Conservation (phyloP, 169 alveolate species). For the Pseudocohnilembus persalinus region DNA sequence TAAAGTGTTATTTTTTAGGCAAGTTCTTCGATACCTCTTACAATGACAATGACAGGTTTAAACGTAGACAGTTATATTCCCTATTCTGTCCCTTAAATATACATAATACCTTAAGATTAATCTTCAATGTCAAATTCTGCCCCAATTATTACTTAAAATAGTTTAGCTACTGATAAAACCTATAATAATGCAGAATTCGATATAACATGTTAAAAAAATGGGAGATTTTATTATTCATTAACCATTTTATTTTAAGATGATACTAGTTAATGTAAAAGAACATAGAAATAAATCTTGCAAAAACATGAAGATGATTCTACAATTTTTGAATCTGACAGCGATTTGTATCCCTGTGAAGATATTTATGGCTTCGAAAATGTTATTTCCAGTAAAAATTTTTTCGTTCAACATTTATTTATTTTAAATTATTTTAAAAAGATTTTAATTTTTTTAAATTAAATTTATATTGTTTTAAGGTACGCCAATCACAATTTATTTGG, state of each 20-base stretch:
- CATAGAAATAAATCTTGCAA: not conserved
- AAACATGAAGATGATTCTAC: not conserved
- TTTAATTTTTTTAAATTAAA: no score
- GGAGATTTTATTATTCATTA: not conserved
- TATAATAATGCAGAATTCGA: not conserved
- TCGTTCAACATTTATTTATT: no score
- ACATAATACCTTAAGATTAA: no score
- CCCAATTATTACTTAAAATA: no score
- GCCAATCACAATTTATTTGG: not conserved
- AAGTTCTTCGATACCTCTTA: not conserved
- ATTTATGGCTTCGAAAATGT: not conserved
- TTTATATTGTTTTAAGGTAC: not conserved
- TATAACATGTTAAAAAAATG: not conserved
- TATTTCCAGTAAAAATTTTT: no score
- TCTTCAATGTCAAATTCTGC: no score
- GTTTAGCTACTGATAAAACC: not conserved
- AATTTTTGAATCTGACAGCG: not conserved
- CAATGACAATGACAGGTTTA: not conserved
- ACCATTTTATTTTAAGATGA: not conserved
- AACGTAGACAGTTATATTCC: not conserved
- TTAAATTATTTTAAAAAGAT: no score
- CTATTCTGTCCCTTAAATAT: not conserved
- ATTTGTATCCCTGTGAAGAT: not conserved
- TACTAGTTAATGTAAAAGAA: not conserved
- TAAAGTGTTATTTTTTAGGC: not conserved